These are phyloP conservation scores for Rutstroemia sydowiana DNA, from an alignment of 2,329 filamentous ascomycete species.

Conservation along the genomic window DNA sequence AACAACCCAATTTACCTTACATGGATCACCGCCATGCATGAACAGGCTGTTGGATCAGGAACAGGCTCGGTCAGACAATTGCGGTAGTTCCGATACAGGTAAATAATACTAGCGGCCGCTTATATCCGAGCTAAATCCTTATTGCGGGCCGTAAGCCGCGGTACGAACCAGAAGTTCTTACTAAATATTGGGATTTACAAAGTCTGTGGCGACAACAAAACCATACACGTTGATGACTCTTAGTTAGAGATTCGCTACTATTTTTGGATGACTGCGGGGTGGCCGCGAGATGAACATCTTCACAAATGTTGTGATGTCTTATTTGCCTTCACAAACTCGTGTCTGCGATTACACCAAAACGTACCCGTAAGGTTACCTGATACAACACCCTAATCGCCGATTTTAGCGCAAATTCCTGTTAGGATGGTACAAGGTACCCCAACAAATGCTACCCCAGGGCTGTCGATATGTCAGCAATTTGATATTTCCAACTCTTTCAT, in stretches of 20 bases:
- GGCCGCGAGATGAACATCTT: too few species aligned
- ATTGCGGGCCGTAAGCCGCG: too few species aligned
- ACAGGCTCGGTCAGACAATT: not conserved
- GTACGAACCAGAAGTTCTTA: too few species aligned
- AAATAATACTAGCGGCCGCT: not conserved
- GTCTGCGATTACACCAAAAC: not conserved
- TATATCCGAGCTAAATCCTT: not conserved
- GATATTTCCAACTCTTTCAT: not conserved
- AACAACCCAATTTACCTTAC: not conserved
- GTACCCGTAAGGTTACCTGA: not conserved
- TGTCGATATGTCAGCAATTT: not conserved
- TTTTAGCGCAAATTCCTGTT: not conserved
- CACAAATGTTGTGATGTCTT: too few species aligned
- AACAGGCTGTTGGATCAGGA: not conserved
- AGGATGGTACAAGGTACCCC: too few species aligned
- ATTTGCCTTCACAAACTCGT: not conserved
- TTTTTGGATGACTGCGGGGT: too few species aligned
- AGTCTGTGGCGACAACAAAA: too few species aligned
- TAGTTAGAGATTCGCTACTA: too few species aligned
- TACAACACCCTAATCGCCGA: constrained; percentile 3
- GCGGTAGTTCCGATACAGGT: not conserved
- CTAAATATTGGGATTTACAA: too few species aligned
- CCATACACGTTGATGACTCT: too few species aligned
- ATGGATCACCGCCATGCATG: not conserved
- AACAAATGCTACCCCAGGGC: too few species aligned